Evolutionary conservation across 208 protist genomes (phyloP).

Genomic region (Trypanosoma grayi): DNA sequence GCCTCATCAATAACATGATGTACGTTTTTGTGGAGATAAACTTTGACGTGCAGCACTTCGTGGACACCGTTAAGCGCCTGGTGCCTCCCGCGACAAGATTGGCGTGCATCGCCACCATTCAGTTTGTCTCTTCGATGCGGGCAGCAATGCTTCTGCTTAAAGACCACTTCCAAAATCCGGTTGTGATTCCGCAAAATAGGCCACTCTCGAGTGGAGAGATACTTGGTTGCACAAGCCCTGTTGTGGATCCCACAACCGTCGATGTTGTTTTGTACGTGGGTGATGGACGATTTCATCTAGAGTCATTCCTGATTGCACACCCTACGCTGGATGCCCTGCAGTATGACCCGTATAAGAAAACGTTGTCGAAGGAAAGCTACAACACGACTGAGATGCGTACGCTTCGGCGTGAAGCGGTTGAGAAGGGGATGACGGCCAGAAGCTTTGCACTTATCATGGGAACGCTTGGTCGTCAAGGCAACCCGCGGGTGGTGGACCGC

Average conservation of each 20-base stretch:
- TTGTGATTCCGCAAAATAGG: conserved; percentile 93
- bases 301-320: conserved; percentile 98
- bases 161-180: conserved; percentile 76
- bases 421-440: conserved; percentile 63
- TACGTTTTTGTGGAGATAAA: conserved; percentile 99
- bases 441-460: conserved; percentile 97
- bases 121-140: conserved; percentile 96
- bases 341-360: conserved; percentile 97
- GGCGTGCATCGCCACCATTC: conserved; percentile 95
- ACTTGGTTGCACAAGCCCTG: conserved; percentile 98
- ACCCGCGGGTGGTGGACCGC: conserved; percentile 90
- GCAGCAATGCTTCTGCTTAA: conserved; percentile 73
- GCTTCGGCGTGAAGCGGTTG: conserved; percentile 79
- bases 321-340: conserved; percentile 87
- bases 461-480: conserved; percentile 97
- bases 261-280: conserved; percentile 95
- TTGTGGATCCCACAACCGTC: conserved; percentile 60
- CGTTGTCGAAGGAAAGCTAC: conserved; percentile 93
- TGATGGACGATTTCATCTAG: conserved; percentile 98
- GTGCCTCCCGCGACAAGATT: conserved; percentile 75
- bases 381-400: conserved; percentile 91
- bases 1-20: conserved; percentile 92
- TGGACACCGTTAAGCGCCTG: conserved; percentile 93
- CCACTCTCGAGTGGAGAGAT: conserved; percentile 98
- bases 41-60: conserved; percentile 97